phyloP scores from a whole-genome alignment of 2,329 filamentous ascomycete genomes.

The Pseudogymnoascus sp. region DNA sequence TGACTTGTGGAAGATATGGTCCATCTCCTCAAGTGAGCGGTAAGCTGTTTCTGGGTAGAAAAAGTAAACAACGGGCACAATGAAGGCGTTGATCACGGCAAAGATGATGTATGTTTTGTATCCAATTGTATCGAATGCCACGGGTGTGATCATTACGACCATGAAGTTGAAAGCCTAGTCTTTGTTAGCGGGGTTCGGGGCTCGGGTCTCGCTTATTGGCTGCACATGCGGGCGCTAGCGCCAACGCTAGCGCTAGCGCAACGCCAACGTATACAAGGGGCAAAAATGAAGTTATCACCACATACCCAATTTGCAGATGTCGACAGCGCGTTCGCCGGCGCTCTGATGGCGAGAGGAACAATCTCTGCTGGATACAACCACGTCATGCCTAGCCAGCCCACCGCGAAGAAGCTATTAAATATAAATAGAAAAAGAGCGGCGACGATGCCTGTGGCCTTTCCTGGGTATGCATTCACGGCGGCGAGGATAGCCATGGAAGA shows the following conservation, averaged over 20 bases:
- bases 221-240: conserved; percentile 22
- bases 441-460: conserved; percentile 26
- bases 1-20: conserved; percentile 54
- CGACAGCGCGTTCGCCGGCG: conserved; percentile 49
- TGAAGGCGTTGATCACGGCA: conserved; percentile 37
- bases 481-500: conserved; percentile 56
- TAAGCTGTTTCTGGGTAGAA: conserved; percentile 60
- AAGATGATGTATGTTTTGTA: conserved; percentile 60
- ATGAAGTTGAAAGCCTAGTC: conserved; percentile 55
- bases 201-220: conserved; percentile 26
- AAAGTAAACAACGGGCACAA: conserved; percentile 41
- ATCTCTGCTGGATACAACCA: conserved; percentile 54
- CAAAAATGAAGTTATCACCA: not conserved
- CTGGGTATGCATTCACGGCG: conserved; percentile 22
- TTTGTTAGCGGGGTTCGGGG: conserved; percentile 28
- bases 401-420: conserved; percentile 46
- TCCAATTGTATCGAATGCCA: conserved; percentile 40
- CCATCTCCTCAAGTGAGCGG: conserved; percentile 59
- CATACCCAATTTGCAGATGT: conserved; percentile 30
- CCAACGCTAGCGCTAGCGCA: conserved; percentile 20
- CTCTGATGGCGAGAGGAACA: conserved; percentile 43
- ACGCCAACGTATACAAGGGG: not conserved
- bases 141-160: conserved; percentile 31
- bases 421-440: conserved; percentile 35
- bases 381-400: conserved; percentile 46